Percentiles rank a stretch among this genome's conserved stretches.
Conservation (phyloP, 2,329 filamentous ascomycete genomes). For the Botrytis sinoallii region DNA sequence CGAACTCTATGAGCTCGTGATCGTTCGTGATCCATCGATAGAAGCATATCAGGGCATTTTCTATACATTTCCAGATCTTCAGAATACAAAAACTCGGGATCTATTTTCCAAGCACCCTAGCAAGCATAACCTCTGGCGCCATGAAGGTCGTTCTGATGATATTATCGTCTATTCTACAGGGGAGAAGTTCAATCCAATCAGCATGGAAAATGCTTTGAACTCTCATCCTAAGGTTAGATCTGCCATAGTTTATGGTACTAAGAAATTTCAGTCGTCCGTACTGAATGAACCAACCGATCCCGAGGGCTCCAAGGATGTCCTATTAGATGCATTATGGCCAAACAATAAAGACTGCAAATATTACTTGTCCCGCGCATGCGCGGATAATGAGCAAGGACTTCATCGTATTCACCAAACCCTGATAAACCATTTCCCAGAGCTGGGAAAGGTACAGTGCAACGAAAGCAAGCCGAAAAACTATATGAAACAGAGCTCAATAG, state of each 20-base stretch:
- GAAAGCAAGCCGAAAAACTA: conserved; percentile 32
- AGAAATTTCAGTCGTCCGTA: conserved; percentile 38
- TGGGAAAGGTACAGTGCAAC: conserved; percentile 38
- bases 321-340: conserved; percentile 31
- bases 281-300: conserved; percentile 37
- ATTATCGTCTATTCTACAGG: conserved; percentile 44
- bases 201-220: conserved; percentile 39
- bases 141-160: conserved; percentile 41
- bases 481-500: conserved; percentile 35
- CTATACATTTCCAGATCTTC: conserved; percentile 38
- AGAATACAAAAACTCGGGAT: conserved; percentile 40
- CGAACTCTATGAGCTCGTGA: conserved; percentile 32
- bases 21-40: conserved; percentile 18
- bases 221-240: conserved; percentile 37
- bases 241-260: conserved; percentile 39
- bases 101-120: conserved; percentile 40
- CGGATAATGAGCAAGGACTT: conserved; percentile 29
- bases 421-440: conserved; percentile 39
- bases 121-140: conserved; percentile 39
- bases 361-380: conserved; percentile 32
- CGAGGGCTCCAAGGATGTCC: not conserved
- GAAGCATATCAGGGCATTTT: conserved; percentile 35
- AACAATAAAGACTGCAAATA: conserved; percentile 36
- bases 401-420: conserved; percentile 34
- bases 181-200: conserved; percentile 44